Evolutionary conservation across 495 filamentous ascomycete species (phyloP).

Genomic region (Pseudevernia furfuracea): DNA sequence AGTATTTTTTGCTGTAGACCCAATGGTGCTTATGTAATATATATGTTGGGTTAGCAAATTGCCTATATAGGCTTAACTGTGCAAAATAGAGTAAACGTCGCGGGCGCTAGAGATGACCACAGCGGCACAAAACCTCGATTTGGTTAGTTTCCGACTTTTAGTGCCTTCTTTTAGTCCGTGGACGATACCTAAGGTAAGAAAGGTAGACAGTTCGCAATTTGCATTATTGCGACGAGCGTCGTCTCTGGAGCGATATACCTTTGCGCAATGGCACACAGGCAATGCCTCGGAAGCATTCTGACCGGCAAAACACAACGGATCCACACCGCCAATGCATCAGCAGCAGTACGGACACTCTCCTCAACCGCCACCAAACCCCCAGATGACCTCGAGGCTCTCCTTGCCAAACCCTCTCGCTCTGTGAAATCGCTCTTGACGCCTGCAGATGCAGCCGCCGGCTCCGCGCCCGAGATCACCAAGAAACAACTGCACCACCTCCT

Average conservation of each 20-base stretch:
- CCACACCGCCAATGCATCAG: not conserved
- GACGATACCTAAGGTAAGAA: no score
- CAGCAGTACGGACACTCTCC: not conserved
- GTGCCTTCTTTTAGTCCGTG: no score
- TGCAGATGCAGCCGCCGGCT: constrained; percentile 14
- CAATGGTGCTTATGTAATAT: no score
- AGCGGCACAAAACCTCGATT: no score
- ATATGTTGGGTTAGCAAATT: no score
- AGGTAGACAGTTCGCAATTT: no score
- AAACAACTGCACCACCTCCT: constrained; percentile 74
- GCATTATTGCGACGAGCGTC: not conserved
- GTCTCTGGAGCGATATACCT: not conserved
- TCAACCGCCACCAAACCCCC: constrained; percentile 1
- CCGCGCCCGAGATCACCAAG: constrained; percentile 39
- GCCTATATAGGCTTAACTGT: no score
- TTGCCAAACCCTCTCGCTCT: constrained; percentile 76
- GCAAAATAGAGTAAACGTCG: no score
- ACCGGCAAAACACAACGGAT: not conserved
- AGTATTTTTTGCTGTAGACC: no score
- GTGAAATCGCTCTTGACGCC: constrained; percentile 66
- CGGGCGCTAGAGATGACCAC: no score
- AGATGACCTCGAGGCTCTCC: constrained; percentile 45
- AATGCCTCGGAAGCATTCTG: not conserved
- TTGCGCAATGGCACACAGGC: not conserved
- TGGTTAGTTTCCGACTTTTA: no score